A percentile compares a stretch with the other conserved stretches of the same genome.
phyloP scores from a whole-genome alignment of 2,329 filamentous ascomycete genomes.

The Colletotrichum sp. region DNA sequence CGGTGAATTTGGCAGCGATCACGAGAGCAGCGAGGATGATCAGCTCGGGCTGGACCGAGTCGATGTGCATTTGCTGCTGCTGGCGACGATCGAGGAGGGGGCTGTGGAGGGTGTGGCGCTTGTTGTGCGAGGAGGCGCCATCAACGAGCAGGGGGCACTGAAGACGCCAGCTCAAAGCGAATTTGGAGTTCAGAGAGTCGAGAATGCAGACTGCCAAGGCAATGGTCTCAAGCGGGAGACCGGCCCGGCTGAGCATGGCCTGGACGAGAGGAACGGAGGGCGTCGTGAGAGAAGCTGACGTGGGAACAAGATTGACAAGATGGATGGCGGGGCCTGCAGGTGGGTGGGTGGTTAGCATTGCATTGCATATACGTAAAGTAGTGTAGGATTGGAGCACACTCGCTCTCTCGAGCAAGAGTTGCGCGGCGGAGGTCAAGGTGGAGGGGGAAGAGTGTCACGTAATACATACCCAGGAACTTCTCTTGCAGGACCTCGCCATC shows the following conservation, averaged over 20 bases:
- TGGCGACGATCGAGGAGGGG: constrained; percentile 30
- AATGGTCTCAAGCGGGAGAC: constrained; percentile 64
- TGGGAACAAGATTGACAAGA: constrained; percentile 69
- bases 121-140: constrained; percentile 30
- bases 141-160: constrained; percentile 54
- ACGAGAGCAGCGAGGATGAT: constrained; percentile 67
- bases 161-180: constrained; percentile 67
- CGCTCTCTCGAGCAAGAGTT: not conserved
- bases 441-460: not conserved
- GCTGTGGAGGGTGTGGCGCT: constrained; percentile 53
- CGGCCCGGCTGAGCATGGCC: constrained; percentile 62
- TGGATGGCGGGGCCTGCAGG: constrained; percentile 66
- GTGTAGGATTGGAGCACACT: constrained; percentile 26
- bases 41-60: constrained; percentile 65
- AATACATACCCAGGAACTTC: constrained; percentile 41
- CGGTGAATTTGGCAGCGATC: constrained; percentile 69
- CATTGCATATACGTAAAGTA: constrained; percentile 8
- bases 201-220: constrained; percentile 71
- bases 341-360: constrained; percentile 14
- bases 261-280: constrained; percentile 66
- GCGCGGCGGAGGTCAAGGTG: not conserved
- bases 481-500: constrained; percentile 49
- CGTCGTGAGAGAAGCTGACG: constrained; percentile 63
- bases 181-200: constrained; percentile 67
- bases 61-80: constrained; percentile 57